These are phyloP conservation scores for Phytophthora tentaculata DNA, from an alignment of 352 stramenopile genomes.

Conservation along the genomic window DNA sequence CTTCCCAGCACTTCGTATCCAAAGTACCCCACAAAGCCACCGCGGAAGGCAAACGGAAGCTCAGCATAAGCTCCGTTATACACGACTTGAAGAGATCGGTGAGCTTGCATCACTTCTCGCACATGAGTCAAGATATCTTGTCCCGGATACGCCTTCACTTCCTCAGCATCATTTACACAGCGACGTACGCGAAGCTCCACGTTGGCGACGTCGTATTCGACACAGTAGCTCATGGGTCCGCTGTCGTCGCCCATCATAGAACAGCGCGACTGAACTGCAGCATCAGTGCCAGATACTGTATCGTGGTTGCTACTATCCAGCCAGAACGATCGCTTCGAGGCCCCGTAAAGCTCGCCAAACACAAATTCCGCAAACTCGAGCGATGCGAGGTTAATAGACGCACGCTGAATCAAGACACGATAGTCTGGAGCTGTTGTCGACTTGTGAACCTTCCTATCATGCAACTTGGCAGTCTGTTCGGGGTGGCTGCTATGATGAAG, in stretches of 20 bases:
- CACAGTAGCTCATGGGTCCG: constrained; percentile 62
- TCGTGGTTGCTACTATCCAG: constrained; percentile 83
- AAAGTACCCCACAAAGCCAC: constrained; percentile 90
- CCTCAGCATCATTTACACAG: constrained; percentile 13
- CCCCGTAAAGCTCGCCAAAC: constrained; percentile 61
- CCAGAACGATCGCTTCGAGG: constrained; percentile 70
- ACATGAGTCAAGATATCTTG: constrained; percentile 50
- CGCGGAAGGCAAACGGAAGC: constrained; percentile 80
- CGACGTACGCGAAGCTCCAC: constrained; percentile 51
- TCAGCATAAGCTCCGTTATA: constrained; percentile 13
- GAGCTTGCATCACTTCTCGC: constrained; percentile 41
- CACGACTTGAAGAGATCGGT: constrained; percentile 45
- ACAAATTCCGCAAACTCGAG: constrained; percentile 67
- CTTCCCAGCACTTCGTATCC: constrained; percentile 83
- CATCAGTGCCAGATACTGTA: constrained; percentile 25
- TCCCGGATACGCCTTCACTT: constrained; percentile 25
- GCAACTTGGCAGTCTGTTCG: constrained; percentile 8
- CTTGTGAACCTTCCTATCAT: not conserved
- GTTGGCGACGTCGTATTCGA: constrained; percentile 75
- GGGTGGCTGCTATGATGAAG: constrained; percentile 54
- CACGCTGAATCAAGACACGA: constrained; percentile 48
- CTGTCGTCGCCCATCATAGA: constrained; percentile 79
- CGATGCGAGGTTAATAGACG: constrained; percentile 46
- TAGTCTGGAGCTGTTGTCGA: constrained; percentile 1
- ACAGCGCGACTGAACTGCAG: constrained; percentile 47